Percentiles rank a stretch among this genome's conserved stretches.
phyloP scores from a whole-genome alignment of 768 basidiomycete species.

The Clitopilus passeckerianus region DNA sequence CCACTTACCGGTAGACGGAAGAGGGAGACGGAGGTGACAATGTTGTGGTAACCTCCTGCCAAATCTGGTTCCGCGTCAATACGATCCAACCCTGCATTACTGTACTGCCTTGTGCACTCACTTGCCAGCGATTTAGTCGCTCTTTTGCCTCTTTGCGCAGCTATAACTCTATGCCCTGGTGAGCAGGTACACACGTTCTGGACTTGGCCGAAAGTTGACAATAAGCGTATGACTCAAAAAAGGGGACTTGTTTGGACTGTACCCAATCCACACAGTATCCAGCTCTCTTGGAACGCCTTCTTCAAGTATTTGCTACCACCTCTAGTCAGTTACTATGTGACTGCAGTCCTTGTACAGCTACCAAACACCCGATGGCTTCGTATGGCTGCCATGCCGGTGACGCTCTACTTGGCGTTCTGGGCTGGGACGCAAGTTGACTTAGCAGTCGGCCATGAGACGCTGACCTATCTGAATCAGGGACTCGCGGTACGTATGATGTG shows the following conservation, averaged over 20 bases:
- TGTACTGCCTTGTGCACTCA: not conserved
- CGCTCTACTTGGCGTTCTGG: slow-evolving; percentile 38
- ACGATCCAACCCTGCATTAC: not conserved
- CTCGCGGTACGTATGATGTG: slow-evolving; percentile 30
- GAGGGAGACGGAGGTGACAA: not conserved
- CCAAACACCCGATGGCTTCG: slow-evolving; percentile 39
- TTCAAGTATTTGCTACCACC: slow-evolving; percentile 34
- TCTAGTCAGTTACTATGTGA: slow-evolving; percentile 40
- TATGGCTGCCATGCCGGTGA: slow-evolving; percentile 42
- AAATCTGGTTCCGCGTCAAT: not conserved
- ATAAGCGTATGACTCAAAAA: not conserved
- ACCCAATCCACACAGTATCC: not conserved
- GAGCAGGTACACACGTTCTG: not conserved
- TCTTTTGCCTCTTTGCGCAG: not conserved
- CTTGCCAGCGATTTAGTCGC: not conserved
- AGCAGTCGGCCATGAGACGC: slow-evolving; percentile 25
- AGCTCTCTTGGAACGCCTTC: slow-evolving; percentile 15
- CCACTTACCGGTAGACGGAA: not conserved
- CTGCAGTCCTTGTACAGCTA: slow-evolving; percentile 48
- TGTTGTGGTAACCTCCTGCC: not conserved
- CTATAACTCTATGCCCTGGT: not conserved
- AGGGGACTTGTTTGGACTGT: not conserved
- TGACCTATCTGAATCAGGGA: slow-evolving; percentile 39
- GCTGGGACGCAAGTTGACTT: slow-evolving; percentile 39
- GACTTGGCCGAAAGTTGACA: not conserved